phyloP scores from a whole-genome alignment of 2,329 filamentous ascomycete genomes.

The Colletotrichum abscissum region DNA sequence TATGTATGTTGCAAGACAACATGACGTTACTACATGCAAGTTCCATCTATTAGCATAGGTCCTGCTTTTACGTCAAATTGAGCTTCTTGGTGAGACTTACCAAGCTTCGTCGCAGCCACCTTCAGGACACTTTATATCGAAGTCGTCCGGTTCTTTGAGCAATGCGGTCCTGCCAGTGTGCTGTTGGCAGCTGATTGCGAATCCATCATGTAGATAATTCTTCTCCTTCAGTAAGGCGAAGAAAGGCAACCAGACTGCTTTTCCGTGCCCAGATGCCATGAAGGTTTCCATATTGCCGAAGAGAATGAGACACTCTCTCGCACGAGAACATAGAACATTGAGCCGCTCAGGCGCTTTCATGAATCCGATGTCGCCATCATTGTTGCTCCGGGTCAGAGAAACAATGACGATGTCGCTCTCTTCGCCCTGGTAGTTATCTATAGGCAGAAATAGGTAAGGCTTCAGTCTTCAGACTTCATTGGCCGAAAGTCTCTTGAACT shows the following conservation, averaged over 20 bases:
- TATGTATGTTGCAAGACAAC: constrained; percentile 64
- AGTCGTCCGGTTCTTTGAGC: constrained; percentile 64
- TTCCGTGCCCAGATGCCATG: constrained; percentile 66
- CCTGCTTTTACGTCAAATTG: neutral
- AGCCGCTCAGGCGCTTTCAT: constrained; percentile 73
- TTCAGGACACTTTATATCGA: constrained; percentile 72
- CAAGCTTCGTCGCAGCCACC: constrained; percentile 76
- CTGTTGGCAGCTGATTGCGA: constrained; percentile 69
- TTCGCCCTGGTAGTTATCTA: constrained; percentile 84
- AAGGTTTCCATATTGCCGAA: constrained; percentile 79
- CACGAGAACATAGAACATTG: constrained; percentile 77
- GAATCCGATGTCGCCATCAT: constrained; percentile 74
- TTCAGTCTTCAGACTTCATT: too few relatives aligned
- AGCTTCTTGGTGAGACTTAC: constrained; percentile 51
- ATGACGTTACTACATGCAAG: neutral
- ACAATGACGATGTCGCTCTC: constrained; percentile 79
- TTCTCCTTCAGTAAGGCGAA: constrained; percentile 65
- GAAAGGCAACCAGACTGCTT: constrained; percentile 66
- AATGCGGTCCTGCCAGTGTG: constrained; percentile 63
- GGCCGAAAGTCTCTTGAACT: constrained; percentile 38
- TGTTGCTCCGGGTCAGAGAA: constrained; percentile 76
- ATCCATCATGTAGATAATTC: constrained; percentile 66
- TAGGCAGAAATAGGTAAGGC: neutral
- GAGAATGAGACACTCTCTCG: constrained; percentile 73
- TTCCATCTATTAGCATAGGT: neutral